Percentiles rank a stretch among this genome's conserved stretches.
These are phyloP conservation scores for Microascus cirrosus DNA, from an alignment of 2,329 filamentous ascomycete species.

Conservation along the genomic window DNA sequence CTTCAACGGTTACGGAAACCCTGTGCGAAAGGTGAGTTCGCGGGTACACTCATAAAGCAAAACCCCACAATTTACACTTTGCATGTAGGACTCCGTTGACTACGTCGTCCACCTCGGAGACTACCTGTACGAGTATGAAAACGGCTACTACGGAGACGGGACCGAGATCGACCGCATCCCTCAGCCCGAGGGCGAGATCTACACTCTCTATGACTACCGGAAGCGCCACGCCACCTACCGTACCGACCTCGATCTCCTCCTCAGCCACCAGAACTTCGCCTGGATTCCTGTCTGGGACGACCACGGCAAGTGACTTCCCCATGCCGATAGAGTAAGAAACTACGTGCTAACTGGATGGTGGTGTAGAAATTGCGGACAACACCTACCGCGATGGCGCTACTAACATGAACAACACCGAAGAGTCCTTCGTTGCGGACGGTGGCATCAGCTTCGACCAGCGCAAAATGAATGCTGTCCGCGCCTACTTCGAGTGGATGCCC, in stretches of 20 bases:
- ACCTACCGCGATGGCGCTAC: conserved; percentile 41
- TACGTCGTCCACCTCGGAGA: conserved; percentile 50
- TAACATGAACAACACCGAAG: conserved; percentile 53
- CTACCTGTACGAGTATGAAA: conserved; percentile 51
- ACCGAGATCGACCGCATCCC: conserved; percentile 14
- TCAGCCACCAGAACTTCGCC: conserved; percentile 27
- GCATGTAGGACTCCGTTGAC: conserved; percentile 34
- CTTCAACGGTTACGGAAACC: conserved; percentile 49
- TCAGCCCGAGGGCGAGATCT: conserved; percentile 16
- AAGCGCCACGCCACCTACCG: conserved; percentile 27
- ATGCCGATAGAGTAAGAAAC: background rate
- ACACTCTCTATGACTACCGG: conserved; percentile 28
- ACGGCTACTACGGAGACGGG: conserved; percentile 5
- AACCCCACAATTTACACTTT: background rate
- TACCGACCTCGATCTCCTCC: conserved; percentile 26
- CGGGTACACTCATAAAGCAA: background rate
- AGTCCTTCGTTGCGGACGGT: conserved; percentile 48
- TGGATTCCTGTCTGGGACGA: conserved; percentile 31
- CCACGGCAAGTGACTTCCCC: background rate
- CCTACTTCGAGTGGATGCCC: conserved; percentile 52
- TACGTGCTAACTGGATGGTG: background rate
- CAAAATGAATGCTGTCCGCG: conserved; percentile 62
- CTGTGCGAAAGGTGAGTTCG: conserved; percentile 35
- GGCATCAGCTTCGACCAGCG: conserved; percentile 58
- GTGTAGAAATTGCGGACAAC: background rate